Evolutionary conservation across 75 land plant species (phyloP).

Genomic region (Ceratopteris richardii): DNA sequence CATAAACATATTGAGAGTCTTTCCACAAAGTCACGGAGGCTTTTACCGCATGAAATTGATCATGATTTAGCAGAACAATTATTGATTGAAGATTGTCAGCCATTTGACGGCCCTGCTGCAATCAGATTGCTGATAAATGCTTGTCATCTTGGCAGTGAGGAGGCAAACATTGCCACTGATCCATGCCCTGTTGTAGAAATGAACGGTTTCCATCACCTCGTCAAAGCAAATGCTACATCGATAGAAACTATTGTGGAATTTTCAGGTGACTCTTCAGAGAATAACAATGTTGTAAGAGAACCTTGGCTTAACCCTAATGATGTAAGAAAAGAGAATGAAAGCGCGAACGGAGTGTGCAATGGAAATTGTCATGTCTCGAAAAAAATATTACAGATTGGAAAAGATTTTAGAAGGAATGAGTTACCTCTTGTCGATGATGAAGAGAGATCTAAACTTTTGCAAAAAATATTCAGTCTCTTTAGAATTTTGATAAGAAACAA

Average conservation of each 20-base stretch:
- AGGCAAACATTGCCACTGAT: background rate
- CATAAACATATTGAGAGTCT: conserved; percentile 51
- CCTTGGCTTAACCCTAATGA: background rate
- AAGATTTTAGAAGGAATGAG: conserved; percentile 6
- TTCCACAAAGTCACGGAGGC: conserved; percentile 36
- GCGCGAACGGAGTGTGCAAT: background rate
- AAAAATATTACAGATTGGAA: background rate
- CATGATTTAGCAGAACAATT: conserved; percentile 57
- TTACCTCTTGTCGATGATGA: conserved; percentile 53
- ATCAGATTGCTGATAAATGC: conserved; percentile 32
- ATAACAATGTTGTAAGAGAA: background rate
- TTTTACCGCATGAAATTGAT: conserved; percentile 56
- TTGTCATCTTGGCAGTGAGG: conserved; percentile 2
- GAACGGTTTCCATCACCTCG: conserved; percentile 2
- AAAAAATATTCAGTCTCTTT: conserved; percentile 47
- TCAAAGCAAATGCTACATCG: conserved; percentile 10
- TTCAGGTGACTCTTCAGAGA: conserved; percentile 18
- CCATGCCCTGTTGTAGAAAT: background rate
- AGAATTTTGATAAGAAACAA: conserved; percentile 45
- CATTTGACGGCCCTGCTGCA: conserved; percentile 49
- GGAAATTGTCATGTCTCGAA: conserved; percentile 8
- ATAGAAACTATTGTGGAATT: conserved; percentile 12
- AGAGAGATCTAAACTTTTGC: conserved; percentile 58
- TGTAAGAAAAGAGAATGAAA: background rate
- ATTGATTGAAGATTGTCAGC: conserved; percentile 52